Evolutionary conservation across 176 grass and related monocot species (phyloP).

Genomic region (Saccharum spontaneum): DNA sequence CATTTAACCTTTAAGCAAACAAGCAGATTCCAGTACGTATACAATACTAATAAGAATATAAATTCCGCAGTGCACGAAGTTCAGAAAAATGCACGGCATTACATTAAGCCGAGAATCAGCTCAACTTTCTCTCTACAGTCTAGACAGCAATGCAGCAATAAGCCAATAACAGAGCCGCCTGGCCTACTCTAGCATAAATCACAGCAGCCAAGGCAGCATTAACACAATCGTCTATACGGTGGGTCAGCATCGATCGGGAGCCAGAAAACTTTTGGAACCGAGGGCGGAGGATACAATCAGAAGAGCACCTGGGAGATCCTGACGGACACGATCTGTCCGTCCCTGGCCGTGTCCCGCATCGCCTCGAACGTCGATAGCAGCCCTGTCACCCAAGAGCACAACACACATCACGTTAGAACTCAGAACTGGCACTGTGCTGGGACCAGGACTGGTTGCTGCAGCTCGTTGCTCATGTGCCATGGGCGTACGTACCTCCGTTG

Average conservation of each 20-base stretch:
- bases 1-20: background rate
- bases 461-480: background rate
- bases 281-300: constrained; percentile 31
- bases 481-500: constrained; percentile 63
- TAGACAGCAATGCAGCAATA: background rate
- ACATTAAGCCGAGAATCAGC: constrained; percentile 8
- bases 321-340: constrained; percentile 68
- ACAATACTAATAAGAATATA: background rate
- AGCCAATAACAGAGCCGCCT: background rate
- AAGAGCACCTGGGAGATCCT: constrained; percentile 75
- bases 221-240: constrained; percentile 21
- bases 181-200: constrained; percentile 11
- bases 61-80: background rate
- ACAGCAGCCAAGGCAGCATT: constrained; percentile 17
- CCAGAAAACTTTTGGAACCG: background rate
- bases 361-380: constrained; percentile 62
- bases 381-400: constrained; percentile 31
- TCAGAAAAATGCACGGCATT: background rate
- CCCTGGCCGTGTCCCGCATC: constrained; percentile 53
- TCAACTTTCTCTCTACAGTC: background rate
- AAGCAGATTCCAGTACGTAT: background rate
- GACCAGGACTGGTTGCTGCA: background rate
- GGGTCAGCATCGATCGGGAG: constrained; percentile 6
- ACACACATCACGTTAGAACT: constrained; percentile 26
- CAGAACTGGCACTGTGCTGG: background rate